Evolutionary conservation across 2,329 filamentous ascomycete genomes (phyloP).

Genomic region (Neonectria faginata): DNA sequence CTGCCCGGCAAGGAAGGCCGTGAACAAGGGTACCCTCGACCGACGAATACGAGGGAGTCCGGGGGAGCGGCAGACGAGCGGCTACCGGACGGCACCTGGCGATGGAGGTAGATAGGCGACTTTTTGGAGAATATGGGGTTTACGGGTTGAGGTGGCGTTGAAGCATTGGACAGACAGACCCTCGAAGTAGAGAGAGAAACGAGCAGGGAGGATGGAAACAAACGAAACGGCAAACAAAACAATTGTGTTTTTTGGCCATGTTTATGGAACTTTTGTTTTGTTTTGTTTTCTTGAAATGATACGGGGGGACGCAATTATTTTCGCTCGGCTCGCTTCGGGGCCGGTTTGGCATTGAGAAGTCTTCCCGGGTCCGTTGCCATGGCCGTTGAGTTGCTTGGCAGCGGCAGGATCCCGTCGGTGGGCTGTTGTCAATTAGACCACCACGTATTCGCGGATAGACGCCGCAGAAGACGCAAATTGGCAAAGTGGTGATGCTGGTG

Average conservation of each 20-base stretch:
- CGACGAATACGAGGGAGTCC: slow-evolving; percentile 27
- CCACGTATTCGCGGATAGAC: neutral
- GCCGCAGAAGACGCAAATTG: neutral
- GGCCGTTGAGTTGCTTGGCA: slow-evolving; percentile 3
- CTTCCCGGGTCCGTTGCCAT: neutral
- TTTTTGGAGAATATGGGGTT: slow-evolving; percentile 17
- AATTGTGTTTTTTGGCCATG: neutral
- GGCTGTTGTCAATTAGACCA: neutral
- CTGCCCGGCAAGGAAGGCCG: slow-evolving; percentile 3
- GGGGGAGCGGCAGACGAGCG: slow-evolving; percentile 22
- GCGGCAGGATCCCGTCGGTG: slow-evolving; percentile 11
- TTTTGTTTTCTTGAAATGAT: slow-evolving; percentile 17
- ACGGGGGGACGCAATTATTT: slow-evolving; percentile 4
- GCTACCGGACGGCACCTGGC: slow-evolving; percentile 17
- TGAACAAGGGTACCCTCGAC: slow-evolving; percentile 26
- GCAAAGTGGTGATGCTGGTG: slow-evolving; percentile 1
- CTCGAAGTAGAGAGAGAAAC: slow-evolving; percentile 5
- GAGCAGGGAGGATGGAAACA: slow-evolving; percentile 7
- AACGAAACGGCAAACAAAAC: slow-evolving; percentile 14
- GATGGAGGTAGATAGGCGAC: slow-evolving; percentile 21
- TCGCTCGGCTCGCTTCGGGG: slow-evolving; percentile 6
- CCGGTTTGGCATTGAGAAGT: neutral
- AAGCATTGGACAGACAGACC: neutral
- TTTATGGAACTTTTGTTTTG: slow-evolving; percentile 6
- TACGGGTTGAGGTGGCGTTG: slow-evolving; percentile 2